Evolutionary conservation across 108 stramenopile species (phyloP).

Genomic region (Cyclotella kingstonii): DNA sequence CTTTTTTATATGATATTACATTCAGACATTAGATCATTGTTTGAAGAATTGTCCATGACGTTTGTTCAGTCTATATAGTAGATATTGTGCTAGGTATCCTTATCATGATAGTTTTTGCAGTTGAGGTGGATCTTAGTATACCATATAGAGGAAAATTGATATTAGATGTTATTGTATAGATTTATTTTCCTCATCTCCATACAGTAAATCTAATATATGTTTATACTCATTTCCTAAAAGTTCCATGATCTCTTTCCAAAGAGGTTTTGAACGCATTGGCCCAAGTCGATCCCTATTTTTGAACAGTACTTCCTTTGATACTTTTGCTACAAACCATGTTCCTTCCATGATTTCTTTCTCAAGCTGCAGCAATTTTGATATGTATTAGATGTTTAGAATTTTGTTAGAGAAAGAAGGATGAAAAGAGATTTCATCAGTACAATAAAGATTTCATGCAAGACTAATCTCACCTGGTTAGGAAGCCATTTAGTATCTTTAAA

Average conservation of each 20-base stretch:
- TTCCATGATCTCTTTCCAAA: conserved; percentile 87
- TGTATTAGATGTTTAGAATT: neutral
- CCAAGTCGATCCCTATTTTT: conserved; percentile 77
- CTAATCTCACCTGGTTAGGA: conserved; percentile 30
- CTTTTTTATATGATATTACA: too few species aligned
- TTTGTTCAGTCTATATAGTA: too few species aligned
- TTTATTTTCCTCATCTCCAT: conserved; percentile 39
- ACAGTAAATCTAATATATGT: conserved; percentile 56
- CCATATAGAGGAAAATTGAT: too few species aligned
- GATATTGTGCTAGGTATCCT: too few species aligned
- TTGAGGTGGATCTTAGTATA: too few species aligned
- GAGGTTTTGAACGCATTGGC: conserved; percentile 72
- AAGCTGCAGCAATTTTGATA: conserved; percentile 16
- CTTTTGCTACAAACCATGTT: conserved; percentile 56
- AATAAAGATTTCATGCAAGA: too few species aligned
- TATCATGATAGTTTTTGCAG: too few species aligned
- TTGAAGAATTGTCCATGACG: too few species aligned
- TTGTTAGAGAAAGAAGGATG: neutral
- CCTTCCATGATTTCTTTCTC: conserved; percentile 63
- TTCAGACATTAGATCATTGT: too few species aligned
- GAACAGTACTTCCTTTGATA: conserved; percentile 65
- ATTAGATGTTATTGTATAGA: neutral
- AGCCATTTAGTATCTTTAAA: conserved; percentile 76
- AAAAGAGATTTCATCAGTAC: neutral
- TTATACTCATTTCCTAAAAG: conserved; percentile 72